Percentiles rank a stretch among this genome's conserved stretches.
Conservation (phyloP, 2,329 filamentous ascomycete species). For the Pseudocercospora ulei region DNA sequence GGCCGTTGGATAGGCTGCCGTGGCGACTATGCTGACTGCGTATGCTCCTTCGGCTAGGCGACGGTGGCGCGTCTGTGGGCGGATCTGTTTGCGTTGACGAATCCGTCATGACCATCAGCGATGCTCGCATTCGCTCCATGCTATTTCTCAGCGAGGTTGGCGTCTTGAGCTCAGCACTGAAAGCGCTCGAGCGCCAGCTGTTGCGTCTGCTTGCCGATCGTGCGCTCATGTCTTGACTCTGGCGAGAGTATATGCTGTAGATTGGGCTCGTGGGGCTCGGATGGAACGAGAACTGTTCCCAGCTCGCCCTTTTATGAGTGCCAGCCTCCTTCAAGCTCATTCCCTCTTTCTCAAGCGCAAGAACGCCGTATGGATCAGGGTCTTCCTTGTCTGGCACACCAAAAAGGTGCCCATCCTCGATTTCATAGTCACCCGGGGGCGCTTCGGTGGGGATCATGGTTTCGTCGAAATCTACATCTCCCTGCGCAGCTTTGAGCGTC, state of each 20-base stretch:
- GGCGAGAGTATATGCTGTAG: constrained; percentile 50
- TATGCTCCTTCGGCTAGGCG: constrained; percentile 18
- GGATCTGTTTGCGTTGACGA: constrained; percentile 31
- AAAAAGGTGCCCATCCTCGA: constrained; percentile 51
- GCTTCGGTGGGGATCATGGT: constrained; percentile 57
- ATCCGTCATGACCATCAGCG: constrained; percentile 25
- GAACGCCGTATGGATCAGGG: constrained; percentile 82
- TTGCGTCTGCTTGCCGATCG: constrained; percentile 46
- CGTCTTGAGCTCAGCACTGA: constrained; percentile 24
- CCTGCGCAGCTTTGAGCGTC: constrained; percentile 80
- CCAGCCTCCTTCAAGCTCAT: constrained; percentile 87
- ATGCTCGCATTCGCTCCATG: constrained; percentile 20
- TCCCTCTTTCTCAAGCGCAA: constrained; percentile 82
- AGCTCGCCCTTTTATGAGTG: constrained; percentile 59
- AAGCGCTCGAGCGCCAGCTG: constrained; percentile 48
- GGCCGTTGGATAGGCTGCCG: constrained; percentile 20
- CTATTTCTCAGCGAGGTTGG: constrained; percentile 30
- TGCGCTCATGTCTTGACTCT: constrained; percentile 46
- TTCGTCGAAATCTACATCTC: constrained; percentile 64
- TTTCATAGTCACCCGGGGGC: constrained; percentile 64
- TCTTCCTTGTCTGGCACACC: constrained; percentile 71
- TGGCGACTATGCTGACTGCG: constrained; percentile 24
- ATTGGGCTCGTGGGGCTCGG: constrained; percentile 66
- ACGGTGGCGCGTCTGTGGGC: constrained; percentile 14
- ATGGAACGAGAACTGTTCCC: constrained; percentile 73